Base-by-base conservation (phyloP, 2,329 filamentous ascomycete genomes). In the Cladosporium sp. region DNA sequence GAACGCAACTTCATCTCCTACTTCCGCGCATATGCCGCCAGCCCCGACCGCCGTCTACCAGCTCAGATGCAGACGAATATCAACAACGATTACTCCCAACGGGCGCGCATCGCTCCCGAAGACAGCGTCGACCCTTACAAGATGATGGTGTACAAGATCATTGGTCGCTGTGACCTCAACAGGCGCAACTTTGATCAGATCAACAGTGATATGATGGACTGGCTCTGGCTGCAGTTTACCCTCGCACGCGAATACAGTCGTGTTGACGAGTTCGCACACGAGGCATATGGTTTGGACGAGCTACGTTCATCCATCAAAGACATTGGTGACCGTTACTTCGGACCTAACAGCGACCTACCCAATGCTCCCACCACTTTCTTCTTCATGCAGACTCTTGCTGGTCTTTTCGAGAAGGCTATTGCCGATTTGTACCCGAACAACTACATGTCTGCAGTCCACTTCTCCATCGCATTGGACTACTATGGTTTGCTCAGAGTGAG, bases 141-240 rank as follows among this genome's bases (percentile, higher is more conserved):
- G 55, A 92, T 96, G 85, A 92, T 93, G 48, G 97, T 94, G 73
- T 97, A 97, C 81, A 97, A 99, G 80, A 87, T 99, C 61, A 88
- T 99, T 65, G 94, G 95, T 45, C 91, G 84, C 50, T 87, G 84
- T 68, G 84, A 87, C 62, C 75, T 87, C 58, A 77, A 73, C 48
- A 77, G 79, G 42, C 77, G 83, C 56, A 83, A 76, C 59, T 72
- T 87, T 35, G 83, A 85, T 44, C 74, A 76, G 4, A 78, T 87
- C 60, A 81, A 76, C 40, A 81, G 83, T 67, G 80, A 78, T 34
- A 81, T 86, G 65, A 83, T 86, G 64, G 84, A 87, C 64, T 87
- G 83, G 83, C 78, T 85, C 61, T 87, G 84, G 84, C 68, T 87
- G 58, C 84, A 87, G 60, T 86, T 87, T 67, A 79, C 75, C 52